Conservation (phyloP, 176 grass and related monocot species). For the Stipa capillata region DNA sequence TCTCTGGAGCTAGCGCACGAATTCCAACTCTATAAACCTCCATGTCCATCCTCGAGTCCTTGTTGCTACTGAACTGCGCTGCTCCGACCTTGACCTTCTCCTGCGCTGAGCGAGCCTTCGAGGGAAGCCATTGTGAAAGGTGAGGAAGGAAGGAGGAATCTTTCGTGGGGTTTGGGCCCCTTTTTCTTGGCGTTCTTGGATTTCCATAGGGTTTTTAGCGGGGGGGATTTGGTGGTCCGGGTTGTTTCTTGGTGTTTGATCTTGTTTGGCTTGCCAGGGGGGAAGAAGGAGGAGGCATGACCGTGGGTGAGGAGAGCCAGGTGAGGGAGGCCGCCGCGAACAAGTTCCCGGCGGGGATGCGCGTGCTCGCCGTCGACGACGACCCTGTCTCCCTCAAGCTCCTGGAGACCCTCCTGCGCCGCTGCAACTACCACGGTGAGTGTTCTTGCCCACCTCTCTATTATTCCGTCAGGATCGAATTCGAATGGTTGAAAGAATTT, state of each 20-base stretch:
- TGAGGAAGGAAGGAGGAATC: not conserved
- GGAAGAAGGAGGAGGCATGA: not conserved
- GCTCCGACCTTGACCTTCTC: not conserved
- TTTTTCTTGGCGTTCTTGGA: not conserved
- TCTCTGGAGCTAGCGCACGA: not conserved
- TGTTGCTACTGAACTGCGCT: not conserved
- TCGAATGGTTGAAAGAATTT: not conserved
- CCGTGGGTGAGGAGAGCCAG: not conserved
- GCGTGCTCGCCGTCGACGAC: conserved; percentile 31
- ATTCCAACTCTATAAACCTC: not conserved
- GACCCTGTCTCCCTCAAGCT: not conserved
- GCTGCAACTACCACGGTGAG: conserved; percentile 35
- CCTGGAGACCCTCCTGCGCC: not conserved
- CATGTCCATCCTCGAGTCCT: not conserved
- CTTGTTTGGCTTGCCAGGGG: not conserved
- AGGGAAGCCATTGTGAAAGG: not conserved
- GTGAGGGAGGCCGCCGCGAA: not conserved
- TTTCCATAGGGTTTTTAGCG: not conserved
- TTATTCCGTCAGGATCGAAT: not conserved
- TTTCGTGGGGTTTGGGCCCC: not conserved
- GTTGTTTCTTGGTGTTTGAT: not conserved
- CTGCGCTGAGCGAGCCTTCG: not conserved
- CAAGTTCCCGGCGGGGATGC: conserved; percentile 22
- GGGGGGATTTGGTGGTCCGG: not conserved
- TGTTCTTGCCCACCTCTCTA: not conserved